Evolutionary conservation across 2,329 filamentous ascomycete species (phyloP), one percentile per base, ranked within the genome.

Genomic region (Apiospora koreana): DNA sequence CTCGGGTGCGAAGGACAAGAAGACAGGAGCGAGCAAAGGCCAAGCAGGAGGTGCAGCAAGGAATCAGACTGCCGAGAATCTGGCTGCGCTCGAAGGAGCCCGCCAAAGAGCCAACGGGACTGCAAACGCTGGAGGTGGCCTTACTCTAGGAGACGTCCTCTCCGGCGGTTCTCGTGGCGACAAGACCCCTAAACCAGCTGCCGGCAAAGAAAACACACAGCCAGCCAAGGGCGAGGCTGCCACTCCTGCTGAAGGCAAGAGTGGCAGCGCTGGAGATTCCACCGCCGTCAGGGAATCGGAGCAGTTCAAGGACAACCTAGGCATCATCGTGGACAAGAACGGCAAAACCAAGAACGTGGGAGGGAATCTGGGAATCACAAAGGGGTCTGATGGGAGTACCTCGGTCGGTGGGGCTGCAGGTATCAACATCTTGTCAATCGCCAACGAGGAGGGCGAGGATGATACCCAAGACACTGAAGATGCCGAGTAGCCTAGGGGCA

Each of bases 331-430:
- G 14, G 72, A 73, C 45, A 70, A 65, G 9, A 65, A 68, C 14
- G 72, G 72, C 10, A 73, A 71, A 16, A 67, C 71, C 5, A 69
- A 68, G 35, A 75, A 75, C 50, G 62, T 73, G 8, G 74, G 74
- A 14, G 74, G 74, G 3, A 68, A 73, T 35, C 69, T 73, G 6
- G 74, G 74, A 16, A 75, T 75, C 71, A 75, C 74, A 21, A 72
- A 73, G 65, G 73, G 73, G 42, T 72, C 69, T 43, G 73, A 75
- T 65, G 72, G 73, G 7, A 73, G 72, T 50, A 67, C 65, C n/a
- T 75, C 73, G 2, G 72, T 75, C 10, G 73, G 74, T 45, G 74
- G 74, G 2, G 72, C 72, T 54, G 68, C 68, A 12, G 73, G 74
- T 31, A 75, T 75, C 54, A 75, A 75, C 69, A 73, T 75, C 31